Base-by-base conservation (phyloP, 257 asterid genomes). In the Nemophila menziesii region DNA sequence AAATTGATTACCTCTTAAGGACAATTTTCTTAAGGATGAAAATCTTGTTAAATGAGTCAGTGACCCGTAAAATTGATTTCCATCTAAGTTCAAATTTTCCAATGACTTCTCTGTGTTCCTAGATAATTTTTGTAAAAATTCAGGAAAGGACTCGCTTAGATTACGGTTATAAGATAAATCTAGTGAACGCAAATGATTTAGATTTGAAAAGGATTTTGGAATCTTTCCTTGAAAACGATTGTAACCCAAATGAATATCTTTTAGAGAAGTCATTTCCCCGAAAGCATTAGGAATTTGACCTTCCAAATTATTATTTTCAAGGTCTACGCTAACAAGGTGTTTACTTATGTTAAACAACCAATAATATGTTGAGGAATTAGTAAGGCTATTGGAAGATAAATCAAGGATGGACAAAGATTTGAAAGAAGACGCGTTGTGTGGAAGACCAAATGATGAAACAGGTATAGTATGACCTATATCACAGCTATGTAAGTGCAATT, bases 271-370 rank as follows among this genome's bases (percentile, higher is more conserved):
- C 24, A 64, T 10, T 33, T 22, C 55, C 20, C 50, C 63, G 13
- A 72, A 60, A 7, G 21, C 45, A 39, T 43, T 54, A 21, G 70
- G 72, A 47, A 72, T 46, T 3, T 23, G 37, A 44, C 74, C 75
- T 1, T 18, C 14, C 3, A 72, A 34, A 3, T 14, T 1, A 33
- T 67, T 72, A 1, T 12, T 0, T 5, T 63, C 44, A 8, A 73
- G 48, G 20, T 62, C 43, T 22, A 60, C 16, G 21, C 29, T 4
- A 42, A 11, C 9, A 13, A 64, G 54, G 43, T 13, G 40, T 10
- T 20, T 40, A 23, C 46, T 64, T 0, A 41, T 14, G 47, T 60
- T 51, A 4, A 63, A 63, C 24, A 71, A 2, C 68, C 71, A 48
- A 4, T 11, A 37, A 14, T 26, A 46, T 17, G 46, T 13, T 19